Percentiles rank a stretch among this genome's conserved stretches.
Evolutionary conservation across 768 basidiomycete species (phyloP).

Genomic region (Trametes cubensis): DNA sequence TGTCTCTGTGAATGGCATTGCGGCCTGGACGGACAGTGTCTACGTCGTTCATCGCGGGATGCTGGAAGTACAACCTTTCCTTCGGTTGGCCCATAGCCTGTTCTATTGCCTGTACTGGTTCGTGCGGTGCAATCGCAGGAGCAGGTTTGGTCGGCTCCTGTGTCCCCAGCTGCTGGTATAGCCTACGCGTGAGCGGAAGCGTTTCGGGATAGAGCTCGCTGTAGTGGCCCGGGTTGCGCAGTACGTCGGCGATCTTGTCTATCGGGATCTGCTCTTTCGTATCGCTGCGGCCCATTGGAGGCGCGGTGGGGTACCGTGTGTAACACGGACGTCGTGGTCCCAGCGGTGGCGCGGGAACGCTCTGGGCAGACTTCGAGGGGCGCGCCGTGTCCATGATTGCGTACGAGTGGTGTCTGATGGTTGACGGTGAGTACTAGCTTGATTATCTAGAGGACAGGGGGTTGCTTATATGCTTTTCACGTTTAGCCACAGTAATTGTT

Average conservation of each 20-base stretch:
- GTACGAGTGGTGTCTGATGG: background rate
- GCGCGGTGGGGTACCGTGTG: background rate
- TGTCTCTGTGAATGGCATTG: too few species aligned
- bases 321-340: background rate
- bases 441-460: too few species aligned
- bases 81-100: too few species aligned
- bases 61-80: too few species aligned
- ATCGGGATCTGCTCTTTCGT: background rate
- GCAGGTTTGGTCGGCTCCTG: background rate
- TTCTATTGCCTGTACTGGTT: too few species aligned
- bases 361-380: background rate
- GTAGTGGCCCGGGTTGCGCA: constrained; percentile 1
- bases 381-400: background rate
- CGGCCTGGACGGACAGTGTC: too few species aligned
- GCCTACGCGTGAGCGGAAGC: constrained; percentile 3
- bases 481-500: too few species aligned
- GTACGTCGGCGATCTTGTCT: constrained; percentile 3
- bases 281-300: background rate
- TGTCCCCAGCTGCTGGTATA: background rate
- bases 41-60: too few species aligned
- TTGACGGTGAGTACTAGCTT: too few species aligned
- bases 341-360: background rate
- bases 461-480: too few species aligned
- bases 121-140: background rate
- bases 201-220: constrained; percentile 2